phyloP scores from a whole-genome alignment of 495 filamentous ascomycete species.

The Penicillium macrosclerotiorum region DNA sequence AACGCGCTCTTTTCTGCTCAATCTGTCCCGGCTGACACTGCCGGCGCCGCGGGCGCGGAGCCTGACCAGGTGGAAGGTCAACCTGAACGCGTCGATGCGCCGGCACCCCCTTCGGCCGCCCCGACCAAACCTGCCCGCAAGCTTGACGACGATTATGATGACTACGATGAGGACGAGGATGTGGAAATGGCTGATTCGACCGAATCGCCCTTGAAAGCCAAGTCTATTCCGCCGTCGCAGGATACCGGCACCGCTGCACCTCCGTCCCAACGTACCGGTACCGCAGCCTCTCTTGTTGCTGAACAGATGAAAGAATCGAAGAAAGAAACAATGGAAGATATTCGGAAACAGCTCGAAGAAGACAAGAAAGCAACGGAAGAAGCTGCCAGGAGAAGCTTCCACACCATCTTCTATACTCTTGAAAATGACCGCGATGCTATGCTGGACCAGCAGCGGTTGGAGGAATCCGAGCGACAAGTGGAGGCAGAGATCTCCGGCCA shows the following conservation, averaged over 20 bases:
- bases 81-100: constrained; percentile 39
- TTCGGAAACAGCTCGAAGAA: constrained; percentile 89
- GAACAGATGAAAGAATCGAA: constrained; percentile 42
- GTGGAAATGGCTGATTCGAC: constrained; percentile 56
- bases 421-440: constrained; percentile 95
- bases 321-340: constrained; percentile 74
- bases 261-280: constrained; percentile 28
- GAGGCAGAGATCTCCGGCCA: constrained; percentile 88
- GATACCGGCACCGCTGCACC: constrained; percentile 31
- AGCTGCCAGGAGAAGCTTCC: constrained; percentile 81
- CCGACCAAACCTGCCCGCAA: constrained; percentile 63
- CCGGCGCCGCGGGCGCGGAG: constrained; percentile 26
- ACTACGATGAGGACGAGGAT: constrained; percentile 84
- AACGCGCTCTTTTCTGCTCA: constrained; percentile 55
- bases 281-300: constrained; percentile 24
- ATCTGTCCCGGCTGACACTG: constrained; percentile 33
- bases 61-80: constrained; percentile 28
- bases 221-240: constrained; percentile 45
- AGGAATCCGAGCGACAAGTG: constrained; percentile 92
- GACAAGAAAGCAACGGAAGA: constrained; percentile 92
- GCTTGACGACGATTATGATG: constrained; percentile 78
- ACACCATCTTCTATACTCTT: constrained; percentile 89
- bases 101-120: constrained; percentile 35
- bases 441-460: constrained; percentile 95
- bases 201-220: constrained; percentile 59